A percentile compares a stretch with the other conserved stretches of the same genome.
phyloP scores from a whole-genome alignment of 129 eudicot species.

The Helichrysum umbraculigerum region DNA sequence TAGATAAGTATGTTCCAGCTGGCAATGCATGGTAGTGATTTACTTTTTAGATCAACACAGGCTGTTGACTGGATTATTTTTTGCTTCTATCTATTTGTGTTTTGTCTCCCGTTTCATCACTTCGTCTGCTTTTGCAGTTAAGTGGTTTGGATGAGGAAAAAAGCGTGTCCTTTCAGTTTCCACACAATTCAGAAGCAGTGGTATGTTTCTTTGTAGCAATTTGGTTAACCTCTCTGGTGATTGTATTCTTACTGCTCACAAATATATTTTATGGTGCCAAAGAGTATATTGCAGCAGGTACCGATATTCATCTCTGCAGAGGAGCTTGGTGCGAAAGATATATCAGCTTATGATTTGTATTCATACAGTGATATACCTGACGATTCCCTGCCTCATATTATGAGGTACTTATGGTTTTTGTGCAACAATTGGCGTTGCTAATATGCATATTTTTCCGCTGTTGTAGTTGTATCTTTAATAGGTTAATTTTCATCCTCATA shows the following conservation, averaged over 20 bases:
- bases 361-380: constrained; percentile 58
- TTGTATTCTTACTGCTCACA: constrained; percentile 19
- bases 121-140: constrained; percentile 48
- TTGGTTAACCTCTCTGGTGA: background rate
- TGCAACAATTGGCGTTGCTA: constrained; percentile 11
- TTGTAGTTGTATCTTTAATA: background rate
- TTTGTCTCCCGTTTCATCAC: constrained; percentile 5
- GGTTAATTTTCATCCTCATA: background rate
- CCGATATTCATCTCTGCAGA: constrained; percentile 70
- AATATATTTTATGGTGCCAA: constrained; percentile 18
- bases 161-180: constrained; percentile 55
- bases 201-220: constrained; percentile 42
- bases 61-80: background rate
- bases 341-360: constrained; percentile 57
- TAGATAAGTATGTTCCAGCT: background rate
- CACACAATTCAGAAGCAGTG: constrained; percentile 47
- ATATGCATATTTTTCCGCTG: constrained; percentile 1
- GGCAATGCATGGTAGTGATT: background rate
- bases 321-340: constrained; percentile 73
- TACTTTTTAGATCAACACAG: background rate
- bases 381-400: constrained; percentile 58
- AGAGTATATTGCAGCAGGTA: constrained; percentile 58
- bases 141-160: constrained; percentile 56
- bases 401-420: constrained; percentile 43
- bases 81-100: background rate